Evolutionary conservation across 192 early-diverging fungal species (phyloP).

Genomic region (Helicostylum pulchrum): DNA sequence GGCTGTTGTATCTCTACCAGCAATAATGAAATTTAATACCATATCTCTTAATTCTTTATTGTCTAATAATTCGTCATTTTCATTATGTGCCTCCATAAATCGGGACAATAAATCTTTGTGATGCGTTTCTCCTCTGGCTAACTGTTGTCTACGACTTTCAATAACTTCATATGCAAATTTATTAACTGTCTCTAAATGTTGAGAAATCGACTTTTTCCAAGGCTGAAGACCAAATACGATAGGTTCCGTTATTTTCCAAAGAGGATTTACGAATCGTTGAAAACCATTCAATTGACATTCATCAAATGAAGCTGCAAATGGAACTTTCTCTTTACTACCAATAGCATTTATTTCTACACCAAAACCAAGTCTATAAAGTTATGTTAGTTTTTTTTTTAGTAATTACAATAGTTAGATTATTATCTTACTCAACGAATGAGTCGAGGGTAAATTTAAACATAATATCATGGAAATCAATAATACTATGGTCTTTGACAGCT

Average conservation of each 20-base stretch:
- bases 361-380: slow-evolving; percentile 38
- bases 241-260: slow-evolving; percentile 21
- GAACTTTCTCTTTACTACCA: slow-evolving; percentile 34
- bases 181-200: slow-evolving; percentile 25
- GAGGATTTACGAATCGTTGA: slow-evolving; percentile 33
- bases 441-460: slow-evolving; percentile 50
- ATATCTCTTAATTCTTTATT: slow-evolving; percentile 34
- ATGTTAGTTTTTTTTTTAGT: not conserved
- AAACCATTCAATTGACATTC: slow-evolving; percentile 39
- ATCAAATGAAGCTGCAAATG: slow-evolving; percentile 54
- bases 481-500: slow-evolving; percentile 24
- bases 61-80: slow-evolving; percentile 19
- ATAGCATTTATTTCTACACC: slow-evolving; percentile 46
- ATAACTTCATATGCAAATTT: slow-evolving; percentile 29
- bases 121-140: slow-evolving; percentile 17
- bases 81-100: slow-evolving; percentile 32
- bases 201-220: slow-evolving; percentile 6
- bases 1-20: slow-evolving; percentile 47
- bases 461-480: slow-evolving; percentile 42
- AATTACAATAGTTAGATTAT: not conserved
- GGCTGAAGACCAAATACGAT: slow-evolving; percentile 3
- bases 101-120: slow-evolving; percentile 27
- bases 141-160: slow-evolving; percentile 20
- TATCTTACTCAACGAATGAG: slow-evolving; percentile 41
- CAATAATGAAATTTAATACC: slow-evolving; percentile 38